Base-by-base conservation (phyloP, 139 green algal species). In the Yamagishiella unicocca region DNA sequence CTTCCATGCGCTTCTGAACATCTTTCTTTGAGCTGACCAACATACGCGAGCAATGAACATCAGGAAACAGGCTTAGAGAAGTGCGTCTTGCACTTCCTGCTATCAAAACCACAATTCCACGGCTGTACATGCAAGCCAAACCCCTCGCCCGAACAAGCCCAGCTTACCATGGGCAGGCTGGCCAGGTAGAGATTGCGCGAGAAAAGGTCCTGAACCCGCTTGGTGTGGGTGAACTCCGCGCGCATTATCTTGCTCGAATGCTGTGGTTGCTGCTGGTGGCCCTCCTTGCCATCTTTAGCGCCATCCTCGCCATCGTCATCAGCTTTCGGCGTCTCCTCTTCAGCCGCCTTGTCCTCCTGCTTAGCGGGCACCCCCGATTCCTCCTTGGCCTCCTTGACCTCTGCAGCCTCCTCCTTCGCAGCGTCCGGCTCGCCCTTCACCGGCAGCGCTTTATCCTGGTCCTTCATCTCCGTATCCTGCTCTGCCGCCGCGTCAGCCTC, bases 141-240 rank as follows among this genome's bases (percentile, higher is more conserved):
- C n/a, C n/a, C n/a, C n/a, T n/a, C n/a, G n/a, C n/a, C n/a, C n/a
- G n/a, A n/a, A n/a, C n/a, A n/a, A n/a, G n/a, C n/a, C n/a, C n/a
- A n/a, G 1, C 73, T 14, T 40, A 91, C 81, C 82, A 79, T 88
- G 54, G 84, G 78, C 33, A 96, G 71, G 74, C 91, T 92, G 70
- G 90, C 83, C 12, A 96, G 76, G 66, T 93, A 96, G 1, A 96
- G 89, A 17, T 85, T 89, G 25, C 87, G 78, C 1, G 82, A 89
- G 84, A 95, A 96, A 25, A 95, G 85, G 54, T 83, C 87, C 35
- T 72, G 78, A 22, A 93, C 90, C 8, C 76, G 91, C 24, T 53
- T 72, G 24, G 89, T 86, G 50, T 79, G 72, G 2, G 89, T 84
- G 40, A 88, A 87, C 81, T 96, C 93, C 3, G 85, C 83, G 38